Evolutionary conservation across 1,139 yeast species (phyloP), one percentile per base, ranked within the genome.

Genomic region (Pichia norvegensis): DNA sequence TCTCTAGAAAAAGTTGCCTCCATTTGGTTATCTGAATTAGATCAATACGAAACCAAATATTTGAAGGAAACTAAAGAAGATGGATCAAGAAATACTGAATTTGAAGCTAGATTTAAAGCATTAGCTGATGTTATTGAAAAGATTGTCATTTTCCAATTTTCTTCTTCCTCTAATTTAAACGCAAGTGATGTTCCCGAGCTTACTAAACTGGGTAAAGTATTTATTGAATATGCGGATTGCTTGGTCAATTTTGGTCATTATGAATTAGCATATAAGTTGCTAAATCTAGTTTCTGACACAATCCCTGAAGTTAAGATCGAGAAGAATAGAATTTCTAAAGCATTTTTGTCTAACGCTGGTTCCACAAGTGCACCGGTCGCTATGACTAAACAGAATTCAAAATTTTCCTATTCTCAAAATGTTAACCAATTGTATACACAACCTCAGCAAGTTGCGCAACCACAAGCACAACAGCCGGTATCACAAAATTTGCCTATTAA

Each of bases 231-330:
- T 62, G 81, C 95, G 46, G 82, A 78, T 55, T 69, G 85, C 52
- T 80, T 90, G 48, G 84, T 95, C 4, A 80, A 90, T 36, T 79
- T 76, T 59, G 97, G 97, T 23, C 81, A 85, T 52, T 81, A 86
- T 57, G 95, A 82, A 17, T 69, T 92, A 55, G 97, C 97, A 4
- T 76, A 73, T 52, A 76, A 74, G 53, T 79, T 85, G 56, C 73
- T 90, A 57, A 72, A 73, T 45, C 71, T 83, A 50, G 70, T 90
- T 54, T 95, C 97, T 9, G 82, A 79, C 45, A 63, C 68, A 46
- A 73, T 75, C 51, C 76, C 77, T 38, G 78, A 75, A 40, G 78
- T 78, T 22, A 71, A 73, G 40, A 65, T 76, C 40, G 95, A 86
- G 58, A 84, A 81, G 64, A 94, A 86, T 54, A 80, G 97, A 58